Base-by-base conservation (phyloP, 1,284 basidiomycete genomes). In the Porodaedalea pini region DNA sequence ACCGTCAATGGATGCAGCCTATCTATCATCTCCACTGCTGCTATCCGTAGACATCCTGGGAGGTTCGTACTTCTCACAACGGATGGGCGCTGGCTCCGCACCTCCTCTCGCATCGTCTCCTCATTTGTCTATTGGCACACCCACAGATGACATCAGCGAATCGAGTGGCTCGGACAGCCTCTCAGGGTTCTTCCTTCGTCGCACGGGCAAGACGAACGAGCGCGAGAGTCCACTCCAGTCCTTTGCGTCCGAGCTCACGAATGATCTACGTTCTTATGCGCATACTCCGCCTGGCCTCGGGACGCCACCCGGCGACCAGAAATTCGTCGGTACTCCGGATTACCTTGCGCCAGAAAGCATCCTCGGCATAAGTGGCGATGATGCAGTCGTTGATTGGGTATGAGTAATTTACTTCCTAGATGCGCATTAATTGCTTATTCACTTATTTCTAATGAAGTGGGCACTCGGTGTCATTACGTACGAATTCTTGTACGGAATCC, bases 391-490 rank as follows among this genome's bases (percentile, higher is more conserved):
- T 61, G 97, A 99, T 75, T 99, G 97, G 94, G 92, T 94, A 63
- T 56, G 81, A 71, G 19, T 65, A 69, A 25, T 54, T 41, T 10
- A 10, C 19, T 39, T 53, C 0, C 11, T 7, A 39, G 25, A 34
- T 31, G 6, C 32, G 27, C n/a, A 23, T 8, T 31, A 19, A 49
- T 13, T 29, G 47, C 56, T 54, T 11, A 45, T 34, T 59, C 49
- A 58, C 47, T 50, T 45, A 51, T 65, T 64, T 62, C n/a, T 64
- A 51, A 59, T 62, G 58, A 63, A 88, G 87, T 99, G 97, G 97
- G 97, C 97, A 13, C 81, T 99, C 34, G 97, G 97, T 61, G 94
- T 98, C 45, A 97, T 99, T 67, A 90, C 94, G 27, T 99, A 99
- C 74, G 96, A 99, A 76, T 99, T 99, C 73, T 74, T 99, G 34